These are phyloP conservation scores for Russula abietina DNA, from an alignment of 768 basidiomycete genomes.

Conservation along the genomic window DNA sequence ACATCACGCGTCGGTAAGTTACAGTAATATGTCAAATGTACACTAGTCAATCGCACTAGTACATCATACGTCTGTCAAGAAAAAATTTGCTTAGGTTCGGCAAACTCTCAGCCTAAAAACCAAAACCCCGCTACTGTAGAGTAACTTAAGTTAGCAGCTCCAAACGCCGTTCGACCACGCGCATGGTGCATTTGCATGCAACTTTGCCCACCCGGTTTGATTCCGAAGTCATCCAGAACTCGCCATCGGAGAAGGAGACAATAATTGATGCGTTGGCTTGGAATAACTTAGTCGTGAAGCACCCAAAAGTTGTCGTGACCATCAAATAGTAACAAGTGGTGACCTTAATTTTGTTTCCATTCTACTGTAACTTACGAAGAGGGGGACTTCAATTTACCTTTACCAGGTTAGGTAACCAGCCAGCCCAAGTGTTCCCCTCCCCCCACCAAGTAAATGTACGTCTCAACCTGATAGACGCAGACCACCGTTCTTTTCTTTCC, in stretches of 20 bases:
- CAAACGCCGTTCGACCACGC: constrained; percentile 7
- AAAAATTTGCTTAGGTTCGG: neutral
- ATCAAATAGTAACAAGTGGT: too few species aligned
- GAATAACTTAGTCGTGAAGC: too few species aligned
- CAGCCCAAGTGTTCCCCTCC: neutral
- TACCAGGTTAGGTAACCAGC: neutral
- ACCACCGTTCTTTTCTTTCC: neutral
- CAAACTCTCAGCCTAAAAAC: neutral
- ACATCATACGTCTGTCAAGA: neutral
- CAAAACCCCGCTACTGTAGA: too few species aligned
- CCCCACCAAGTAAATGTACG: neutral
- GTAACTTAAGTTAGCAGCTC: neutral
- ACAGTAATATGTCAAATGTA: neutral
- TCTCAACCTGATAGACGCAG: neutral
- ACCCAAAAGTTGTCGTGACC: too few species aligned
- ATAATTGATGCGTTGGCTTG: too few species aligned
- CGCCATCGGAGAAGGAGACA: too few species aligned
- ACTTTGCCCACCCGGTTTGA: neutral
- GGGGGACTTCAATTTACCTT: neutral
- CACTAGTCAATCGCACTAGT: neutral
- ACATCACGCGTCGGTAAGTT: neutral
- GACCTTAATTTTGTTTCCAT: neutral
- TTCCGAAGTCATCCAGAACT: neutral
- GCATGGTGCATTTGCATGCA: neutral
- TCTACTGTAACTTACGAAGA: neutral